Base-by-base conservation (phyloP, 202 grass and related monocot genomes). In the Panicum virgatum region DNA sequence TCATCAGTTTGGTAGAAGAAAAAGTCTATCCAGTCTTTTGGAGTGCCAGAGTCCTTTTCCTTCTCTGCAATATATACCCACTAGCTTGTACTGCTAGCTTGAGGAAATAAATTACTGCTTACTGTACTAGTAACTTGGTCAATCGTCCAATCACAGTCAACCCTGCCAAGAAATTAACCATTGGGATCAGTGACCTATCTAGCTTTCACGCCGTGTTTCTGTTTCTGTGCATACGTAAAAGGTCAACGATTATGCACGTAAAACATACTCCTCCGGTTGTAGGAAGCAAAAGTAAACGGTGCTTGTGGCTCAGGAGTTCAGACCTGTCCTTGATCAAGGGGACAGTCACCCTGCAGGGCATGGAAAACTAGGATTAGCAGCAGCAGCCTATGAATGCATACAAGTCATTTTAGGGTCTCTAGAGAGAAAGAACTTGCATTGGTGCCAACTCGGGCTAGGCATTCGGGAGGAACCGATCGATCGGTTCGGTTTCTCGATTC, bases 331-430 rank as follows among this genome's bases (percentile, higher is more conserved):
- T 80, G 3, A 82, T 69, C 80, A 75, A 72, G 80, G 79, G 80
- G 75, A 79, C 88, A 90, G 29, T 57, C 68, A 75, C 59, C 70
- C 52, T 70, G 23, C 51, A 19, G 67, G 79, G 4, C 83, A 82
- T 79, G 58, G 42, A 86, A 86, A 89, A 86, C 67, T 74, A 89
- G 66, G 73, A 72, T 86, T 82, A 82, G 60, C 73, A 82, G 13
- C 81, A 67, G 72, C 57, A 53, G 34, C 32, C 79, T 86, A 86
- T 12, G 83, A 79, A 66, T 75, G 43, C 72, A 63, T 80, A 86
- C 67, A 79, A 80, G 43, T 51, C 51, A 10, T 70, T 86, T 63
- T 87, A 76, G 52, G 63, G 78, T 83, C 79, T 79, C 80, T 57
- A 83, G 88, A 69, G n/a, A 83, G 73, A 42, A 59, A 66, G 32